These are phyloP conservation scores for Voacanga thouarsii DNA, from an alignment of 257 asterid species.

Conservation along the genomic window DNA sequence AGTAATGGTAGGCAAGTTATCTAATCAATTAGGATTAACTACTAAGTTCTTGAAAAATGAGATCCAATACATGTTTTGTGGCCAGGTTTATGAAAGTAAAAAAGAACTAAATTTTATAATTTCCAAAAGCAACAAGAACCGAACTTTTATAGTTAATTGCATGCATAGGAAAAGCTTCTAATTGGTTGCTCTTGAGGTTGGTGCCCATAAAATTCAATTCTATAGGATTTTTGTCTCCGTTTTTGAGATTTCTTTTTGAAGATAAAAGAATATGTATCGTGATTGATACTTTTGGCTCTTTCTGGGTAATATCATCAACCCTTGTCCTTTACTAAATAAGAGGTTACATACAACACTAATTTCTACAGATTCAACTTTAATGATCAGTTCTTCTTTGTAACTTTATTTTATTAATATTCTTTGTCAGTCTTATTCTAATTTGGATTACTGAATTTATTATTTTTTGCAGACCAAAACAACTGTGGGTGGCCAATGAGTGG, in stretches of 20 bases:
- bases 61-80: background rate
- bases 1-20: background rate
- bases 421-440: background rate
- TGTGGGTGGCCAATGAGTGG: constrained; percentile 39
- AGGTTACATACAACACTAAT: background rate
- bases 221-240: background rate
- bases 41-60: background rate
- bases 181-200: background rate
- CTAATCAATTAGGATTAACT: background rate
- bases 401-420: background rate
- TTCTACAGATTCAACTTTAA: background rate
- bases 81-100: background rate
- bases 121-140: background rate
- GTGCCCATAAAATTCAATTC: background rate
- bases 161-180: background rate
- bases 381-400: background rate
- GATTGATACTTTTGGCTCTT: background rate
- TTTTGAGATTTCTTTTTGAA: background rate
- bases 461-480: background rate
- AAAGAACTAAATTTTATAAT: background rate
- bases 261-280: background rate
- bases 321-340: background rate
- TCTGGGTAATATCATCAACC: background rate
- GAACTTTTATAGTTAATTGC: background rate
- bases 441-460: background rate